Evolutionary conservation across 768 basidiomycete genomes (phyloP).

Genomic region (Suillus fuscotomentosus): DNA sequence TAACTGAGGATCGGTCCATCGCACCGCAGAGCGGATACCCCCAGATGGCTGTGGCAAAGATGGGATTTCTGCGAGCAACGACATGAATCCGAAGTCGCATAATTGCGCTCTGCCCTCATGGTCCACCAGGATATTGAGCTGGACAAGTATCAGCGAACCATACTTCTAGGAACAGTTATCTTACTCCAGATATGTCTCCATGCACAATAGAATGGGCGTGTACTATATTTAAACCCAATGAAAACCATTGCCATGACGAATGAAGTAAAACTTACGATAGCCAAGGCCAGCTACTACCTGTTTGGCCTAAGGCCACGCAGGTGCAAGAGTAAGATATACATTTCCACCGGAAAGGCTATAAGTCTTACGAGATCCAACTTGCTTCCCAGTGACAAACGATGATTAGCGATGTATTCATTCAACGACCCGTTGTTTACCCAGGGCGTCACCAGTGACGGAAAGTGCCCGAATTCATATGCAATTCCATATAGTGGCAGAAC

Average conservation of each 20-base stretch:
- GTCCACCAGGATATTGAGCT: slow-evolving; percentile 9
- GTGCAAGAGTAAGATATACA: background rate
- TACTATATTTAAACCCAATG: background rate
- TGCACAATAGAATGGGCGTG: slow-evolving; percentile 5
- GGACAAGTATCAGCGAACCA: background rate
- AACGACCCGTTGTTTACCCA: slow-evolving; percentile 25
- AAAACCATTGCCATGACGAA: background rate
- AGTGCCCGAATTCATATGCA: slow-evolving; percentile 16
- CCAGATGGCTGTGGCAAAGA: background rate
- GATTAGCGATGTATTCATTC: slow-evolving; percentile 13
- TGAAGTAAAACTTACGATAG: slow-evolving; percentile 1
- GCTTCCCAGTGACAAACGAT: slow-evolving; percentile 3
- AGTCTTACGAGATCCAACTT: slow-evolving; percentile 16
- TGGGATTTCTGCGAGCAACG: slow-evolving; percentile 1
- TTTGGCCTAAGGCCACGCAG: background rate
- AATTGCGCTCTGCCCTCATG: background rate
- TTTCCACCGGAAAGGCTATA: background rate
- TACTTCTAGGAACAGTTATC: background rate
- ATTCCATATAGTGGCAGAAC: slow-evolving; percentile 20
- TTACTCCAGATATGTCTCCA: slow-evolving; percentile 9
- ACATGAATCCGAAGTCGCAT: slow-evolving; percentile 4
- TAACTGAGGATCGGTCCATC: slow-evolving; percentile 9
- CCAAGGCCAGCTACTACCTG: slow-evolving; percentile 3
- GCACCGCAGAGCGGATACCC: background rate
- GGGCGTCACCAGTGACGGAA: slow-evolving; percentile 22